phyloP scores from a whole-genome alignment of 176 grass and related monocot genomes.

The Coix lacrymajobi region DNA sequence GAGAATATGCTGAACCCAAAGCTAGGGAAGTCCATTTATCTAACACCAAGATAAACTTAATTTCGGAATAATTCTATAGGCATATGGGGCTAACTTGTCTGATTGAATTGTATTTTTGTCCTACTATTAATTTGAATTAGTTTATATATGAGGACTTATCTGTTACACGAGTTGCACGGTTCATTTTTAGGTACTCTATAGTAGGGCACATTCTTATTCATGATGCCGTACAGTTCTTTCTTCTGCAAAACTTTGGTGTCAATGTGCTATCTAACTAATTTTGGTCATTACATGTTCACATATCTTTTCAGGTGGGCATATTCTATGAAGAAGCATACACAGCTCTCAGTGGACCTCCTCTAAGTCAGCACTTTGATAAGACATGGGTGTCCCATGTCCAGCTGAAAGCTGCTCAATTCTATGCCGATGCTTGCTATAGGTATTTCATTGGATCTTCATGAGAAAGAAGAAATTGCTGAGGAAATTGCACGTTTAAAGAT shows the following conservation, averaged over 20 bases:
- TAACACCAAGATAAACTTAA: not conserved
- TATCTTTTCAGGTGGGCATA: constrained; percentile 73
- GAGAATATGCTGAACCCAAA: not conserved
- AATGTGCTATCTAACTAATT: constrained; percentile 12
- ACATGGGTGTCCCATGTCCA: constrained; percentile 96
- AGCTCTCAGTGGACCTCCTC: constrained; percentile 53
- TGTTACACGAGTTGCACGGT: not conserved
- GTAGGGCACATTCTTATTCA: not conserved
- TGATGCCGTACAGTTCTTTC: not conserved
- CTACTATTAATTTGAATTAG: constrained; percentile 19
- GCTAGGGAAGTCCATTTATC: not conserved
- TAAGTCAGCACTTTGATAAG: constrained; percentile 92
- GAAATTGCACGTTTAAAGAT: constrained; percentile 95
- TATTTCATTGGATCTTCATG: constrained; percentile 85
- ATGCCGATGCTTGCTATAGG: constrained; percentile 89
- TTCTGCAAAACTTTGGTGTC: constrained; percentile 16
- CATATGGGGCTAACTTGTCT: not conserved
- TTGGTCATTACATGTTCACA: not conserved
- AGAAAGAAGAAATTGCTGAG: constrained; percentile 92
- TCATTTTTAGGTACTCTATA: constrained; percentile 16
- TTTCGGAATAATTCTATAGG: not conserved
- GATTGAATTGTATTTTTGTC: too few relatives aligned
- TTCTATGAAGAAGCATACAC: constrained; percentile 95
- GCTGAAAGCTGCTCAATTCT: constrained; percentile 94
- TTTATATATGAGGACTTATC: not conserved